phyloP scores from a whole-genome alignment of 2,329 filamentous ascomycete species.

The Botrytis deweyae region DNA sequence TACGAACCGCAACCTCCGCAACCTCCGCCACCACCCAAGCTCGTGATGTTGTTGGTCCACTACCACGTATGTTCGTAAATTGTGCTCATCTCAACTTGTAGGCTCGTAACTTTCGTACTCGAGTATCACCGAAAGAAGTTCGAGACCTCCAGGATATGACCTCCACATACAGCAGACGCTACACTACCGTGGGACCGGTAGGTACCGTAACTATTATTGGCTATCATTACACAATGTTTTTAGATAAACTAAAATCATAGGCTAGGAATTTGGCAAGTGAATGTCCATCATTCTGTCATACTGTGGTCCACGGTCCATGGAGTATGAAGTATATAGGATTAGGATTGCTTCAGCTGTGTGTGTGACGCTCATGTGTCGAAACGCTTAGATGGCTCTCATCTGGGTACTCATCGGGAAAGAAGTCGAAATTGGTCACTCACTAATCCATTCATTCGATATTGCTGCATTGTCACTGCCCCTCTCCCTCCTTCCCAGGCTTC shows the following conservation, averaged over 20 bases:
- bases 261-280: not conserved
- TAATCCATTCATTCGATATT: not conserved
- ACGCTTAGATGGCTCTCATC: not conserved
- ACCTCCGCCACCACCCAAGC: slow-evolving; percentile 1
- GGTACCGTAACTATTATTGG: not conserved
- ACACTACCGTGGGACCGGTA: not conserved
- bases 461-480: not conserved
- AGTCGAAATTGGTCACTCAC: not conserved
- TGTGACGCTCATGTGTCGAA: not conserved
- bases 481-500: not conserved
- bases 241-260: not conserved
- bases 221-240: not conserved
- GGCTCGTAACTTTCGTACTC: slow-evolving; percentile 1
- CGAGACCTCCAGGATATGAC: slow-evolving; percentile 2
- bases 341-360: not conserved
- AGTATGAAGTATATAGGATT: not conserved
- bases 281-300: not conserved
- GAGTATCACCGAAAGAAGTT: slow-evolving; percentile 1
- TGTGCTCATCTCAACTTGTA: not conserved
- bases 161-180: not conserved
- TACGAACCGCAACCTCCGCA: slow-evolving; percentile 8
- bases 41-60: slow-evolving; percentile 7
- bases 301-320: not conserved
- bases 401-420: not conserved
- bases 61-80: slow-evolving; percentile 3